phyloP scores from a whole-genome alignment of 164 flowering plant genomes.

The Vitis cinerea region DNA sequence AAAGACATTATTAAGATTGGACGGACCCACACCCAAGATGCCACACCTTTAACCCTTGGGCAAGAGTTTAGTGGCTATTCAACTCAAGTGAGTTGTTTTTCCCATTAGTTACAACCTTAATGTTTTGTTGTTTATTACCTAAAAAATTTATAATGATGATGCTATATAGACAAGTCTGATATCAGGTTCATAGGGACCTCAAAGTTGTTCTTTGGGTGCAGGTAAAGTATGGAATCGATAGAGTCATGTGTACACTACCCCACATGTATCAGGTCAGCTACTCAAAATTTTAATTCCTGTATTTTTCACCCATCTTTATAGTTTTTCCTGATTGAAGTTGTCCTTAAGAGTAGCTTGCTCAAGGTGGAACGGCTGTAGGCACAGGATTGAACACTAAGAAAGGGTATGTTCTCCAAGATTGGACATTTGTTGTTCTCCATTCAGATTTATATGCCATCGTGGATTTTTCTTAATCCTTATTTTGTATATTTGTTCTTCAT shows the following conservation, averaged over 20 bases:
- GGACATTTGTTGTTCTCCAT: too few relatives aligned
- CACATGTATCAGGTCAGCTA: conserved; percentile 83
- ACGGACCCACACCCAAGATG: conserved; percentile 98
- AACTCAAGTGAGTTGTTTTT: conserved; percentile 64
- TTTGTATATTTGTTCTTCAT: too few relatives aligned
- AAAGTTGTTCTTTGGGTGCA: conserved; percentile 24
- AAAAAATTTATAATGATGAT: too few relatives aligned
- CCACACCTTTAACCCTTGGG: conserved; percentile 93
- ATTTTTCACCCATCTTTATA: neutral
- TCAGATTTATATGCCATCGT: too few relatives aligned
- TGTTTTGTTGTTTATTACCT: too few relatives aligned
- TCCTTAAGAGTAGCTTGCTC: conserved; percentile 75
- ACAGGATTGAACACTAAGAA: conserved; percentile 96
- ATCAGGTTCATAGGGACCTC: too few relatives aligned
- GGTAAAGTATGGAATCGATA: conserved; percentile 93
- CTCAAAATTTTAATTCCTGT: neutral
- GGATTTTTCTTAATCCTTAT: too few relatives aligned
- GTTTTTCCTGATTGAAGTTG: conserved; percentile 20
- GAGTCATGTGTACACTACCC: conserved; percentile 72
- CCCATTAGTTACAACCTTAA: too few relatives aligned
- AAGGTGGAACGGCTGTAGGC: conserved; percentile 99
- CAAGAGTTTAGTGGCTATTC: conserved; percentile 98
- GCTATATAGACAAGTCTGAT: too few relatives aligned
- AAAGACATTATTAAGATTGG: conserved; percentile 95
- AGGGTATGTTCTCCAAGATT: conserved; percentile 50